Evolutionary conservation across 2,329 filamentous ascomycete species (phyloP), one percentile per base, ranked within the genome.

Genomic region (Boeremia exigua): DNA sequence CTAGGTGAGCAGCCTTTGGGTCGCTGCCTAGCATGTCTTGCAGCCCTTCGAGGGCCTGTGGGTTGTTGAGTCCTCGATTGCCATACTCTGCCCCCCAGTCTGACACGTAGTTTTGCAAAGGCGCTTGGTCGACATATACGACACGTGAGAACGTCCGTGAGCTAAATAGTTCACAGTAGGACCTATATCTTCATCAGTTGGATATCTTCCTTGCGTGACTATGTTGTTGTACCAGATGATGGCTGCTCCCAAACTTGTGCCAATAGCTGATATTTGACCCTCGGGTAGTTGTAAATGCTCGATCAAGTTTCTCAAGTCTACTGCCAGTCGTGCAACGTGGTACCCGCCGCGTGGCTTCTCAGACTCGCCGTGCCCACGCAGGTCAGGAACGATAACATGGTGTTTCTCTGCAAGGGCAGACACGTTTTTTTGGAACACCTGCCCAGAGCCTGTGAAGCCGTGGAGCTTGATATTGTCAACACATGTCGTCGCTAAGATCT

Each of bases 91-190:
- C 33, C 1, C 65, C 67, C 69, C 69, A 72, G 19, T 70, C 67
- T 3, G 58, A 48, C 2, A 58, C 38, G 46, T 68, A 67, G 19
- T 69, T 64, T 12, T 72, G 69, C 15, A 72, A 43, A 4, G 69
- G 69, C 0, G 63, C 59, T 38, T 72, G 69, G 38, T 72, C 69
- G 4, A 72, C 69, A 33, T 67, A 72, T 6, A 72, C 30, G 32
- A 71, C 56, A 17, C 62, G 60, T 0, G 60, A 60, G 42, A 70
- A 71, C 0, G 51, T 33, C 11, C 33, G 40, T 1, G 66, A 54
- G 7, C 55, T 66, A 42, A 71, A 72, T 1, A 72, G 52, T 32
- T 71, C 68, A n/a, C 59, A 58, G 23, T 70, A 72, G 11, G 56
- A 62, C 66, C 61, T 64, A 23, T 15, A 12, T 14, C 12, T 0